These are phyloP conservation scores for Neurospora sp. DNA, from an alignment of 495 filamentous ascomycete genomes.

Conservation along the genomic window DNA sequence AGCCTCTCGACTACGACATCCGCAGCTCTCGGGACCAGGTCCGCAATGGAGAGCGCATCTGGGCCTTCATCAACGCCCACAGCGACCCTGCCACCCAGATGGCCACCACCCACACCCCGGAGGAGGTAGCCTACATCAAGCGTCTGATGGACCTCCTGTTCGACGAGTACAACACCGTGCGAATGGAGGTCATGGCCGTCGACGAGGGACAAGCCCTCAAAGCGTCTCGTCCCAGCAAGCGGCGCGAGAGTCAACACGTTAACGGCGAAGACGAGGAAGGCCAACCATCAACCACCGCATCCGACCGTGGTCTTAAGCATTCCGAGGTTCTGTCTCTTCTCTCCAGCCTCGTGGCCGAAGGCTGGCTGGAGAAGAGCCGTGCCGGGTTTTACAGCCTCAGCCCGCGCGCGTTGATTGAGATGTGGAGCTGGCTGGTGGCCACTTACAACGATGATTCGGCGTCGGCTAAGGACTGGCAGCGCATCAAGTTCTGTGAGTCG, in stretches of 20 bases:
- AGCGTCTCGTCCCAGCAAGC: slow-evolving; percentile 38
- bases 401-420: slow-evolving; percentile 71
- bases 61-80: slow-evolving; percentile 79
- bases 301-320: slow-evolving; percentile 52
- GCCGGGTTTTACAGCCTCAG: slow-evolving; percentile 65
- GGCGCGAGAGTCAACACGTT: slow-evolving; percentile 27
- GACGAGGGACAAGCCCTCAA: slow-evolving; percentile 65
- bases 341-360: slow-evolving; percentile 59
- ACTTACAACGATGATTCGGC: slow-evolving; percentile 70
- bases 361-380: slow-evolving; percentile 69
- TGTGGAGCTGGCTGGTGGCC: slow-evolving; percentile 67
- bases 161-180: slow-evolving; percentile 64
- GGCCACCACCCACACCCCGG: slow-evolving; percentile 67
- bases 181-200: slow-evolving; percentile 71
- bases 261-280: slow-evolving; percentile 33
- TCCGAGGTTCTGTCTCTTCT: slow-evolving; percentile 66
- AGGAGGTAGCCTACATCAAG: slow-evolving; percentile 87
- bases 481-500: slow-evolving; percentile 78
- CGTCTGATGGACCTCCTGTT: slow-evolving; percentile 89
- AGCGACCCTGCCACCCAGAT: slow-evolving; percentile 77
- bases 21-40: slow-evolving; percentile 57
- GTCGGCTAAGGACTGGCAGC: slow-evolving; percentile 44
- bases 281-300: slow-evolving; percentile 1
- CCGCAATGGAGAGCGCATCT: slow-evolving; percentile 40
- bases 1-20: slow-evolving; percentile 80